Percentiles rank a stretch among this genome's conserved stretches.
Conservation (phyloP, 176 grass and related monocot species). For the Metroxylon sagu region DNA sequence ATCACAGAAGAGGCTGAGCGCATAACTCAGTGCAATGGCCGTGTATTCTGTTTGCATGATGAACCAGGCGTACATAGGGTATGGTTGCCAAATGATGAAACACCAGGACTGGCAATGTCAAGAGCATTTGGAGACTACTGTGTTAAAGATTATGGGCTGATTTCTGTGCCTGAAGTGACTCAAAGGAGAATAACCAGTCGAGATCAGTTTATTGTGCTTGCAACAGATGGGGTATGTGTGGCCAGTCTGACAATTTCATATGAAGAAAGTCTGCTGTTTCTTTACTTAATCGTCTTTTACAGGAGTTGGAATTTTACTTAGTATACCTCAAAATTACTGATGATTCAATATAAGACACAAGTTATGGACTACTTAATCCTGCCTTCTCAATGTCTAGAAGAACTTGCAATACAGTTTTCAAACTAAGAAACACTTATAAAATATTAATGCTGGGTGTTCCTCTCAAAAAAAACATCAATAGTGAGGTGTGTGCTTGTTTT, state of each 20-base stretch:
- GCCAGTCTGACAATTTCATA: not conserved
- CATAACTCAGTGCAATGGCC: conserved; percentile 65
- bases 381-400: too few relatives aligned
- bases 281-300: too few relatives aligned
- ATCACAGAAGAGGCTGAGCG: conserved; percentile 67
- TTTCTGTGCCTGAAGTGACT: conserved; percentile 77
- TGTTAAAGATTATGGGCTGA: conserved; percentile 68
- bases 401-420: too few relatives aligned
- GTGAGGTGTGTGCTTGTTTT: too few relatives aligned
- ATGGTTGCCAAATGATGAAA: conserved; percentile 54
- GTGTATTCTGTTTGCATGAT: conserved; percentile 51
- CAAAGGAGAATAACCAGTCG: conserved; percentile 36
- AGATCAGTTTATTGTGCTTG: conserved; percentile 79
- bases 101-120: conserved; percentile 87
- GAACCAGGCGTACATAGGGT: conserved; percentile 78
- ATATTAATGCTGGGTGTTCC: too few relatives aligned
- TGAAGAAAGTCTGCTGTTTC: too few relatives aligned
- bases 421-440: too few relatives aligned
- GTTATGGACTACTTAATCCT: too few relatives aligned
- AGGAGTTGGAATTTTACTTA: too few relatives aligned
- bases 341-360: too few relatives aligned
- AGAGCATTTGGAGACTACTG: conserved; percentile 86
- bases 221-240: conserved; percentile 71
- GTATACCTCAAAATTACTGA: too few relatives aligned
- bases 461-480: too few relatives aligned